Conservation (phyloP, 352 stramenopile species). For the Blastocystis sp. region DNA sequence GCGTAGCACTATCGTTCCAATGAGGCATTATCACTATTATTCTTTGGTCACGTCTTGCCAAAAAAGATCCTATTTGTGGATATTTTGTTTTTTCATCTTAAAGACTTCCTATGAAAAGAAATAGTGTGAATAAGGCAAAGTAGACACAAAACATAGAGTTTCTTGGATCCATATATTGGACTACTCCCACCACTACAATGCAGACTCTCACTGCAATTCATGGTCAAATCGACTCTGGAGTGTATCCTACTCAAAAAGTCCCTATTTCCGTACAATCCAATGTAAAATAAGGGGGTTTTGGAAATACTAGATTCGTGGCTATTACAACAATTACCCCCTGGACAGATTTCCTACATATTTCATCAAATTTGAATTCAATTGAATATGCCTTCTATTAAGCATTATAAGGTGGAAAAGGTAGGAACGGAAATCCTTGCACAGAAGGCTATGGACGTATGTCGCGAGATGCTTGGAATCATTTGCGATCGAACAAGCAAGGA, state of each 20-base stretch:
- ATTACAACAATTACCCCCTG: not conserved
- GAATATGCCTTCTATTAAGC: not conserved
- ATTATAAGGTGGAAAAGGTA: slow-evolving; percentile 40
- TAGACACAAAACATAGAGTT: not conserved
- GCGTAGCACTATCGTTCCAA: not conserved
- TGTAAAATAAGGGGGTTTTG: not conserved
- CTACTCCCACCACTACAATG: too few species aligned
- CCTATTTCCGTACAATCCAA: not conserved
- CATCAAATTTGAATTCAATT: slow-evolving; percentile 29
- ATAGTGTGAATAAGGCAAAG: not conserved
- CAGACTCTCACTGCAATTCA: too few species aligned
- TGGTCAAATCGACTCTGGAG: too few species aligned
- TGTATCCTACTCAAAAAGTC: not conserved
- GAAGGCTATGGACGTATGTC: slow-evolving; percentile 37
- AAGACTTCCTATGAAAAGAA: not conserved
- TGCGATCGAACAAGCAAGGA: slow-evolving; percentile 36
- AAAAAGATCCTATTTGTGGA: too few species aligned
- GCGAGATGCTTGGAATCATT: slow-evolving; percentile 40
- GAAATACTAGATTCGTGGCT: not conserved
- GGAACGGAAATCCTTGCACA: slow-evolving; percentile 13
- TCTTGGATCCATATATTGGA: too few species aligned
- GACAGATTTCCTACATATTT: slow-evolving; percentile 21
- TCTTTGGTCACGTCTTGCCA: too few species aligned
- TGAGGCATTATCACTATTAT: not conserved
- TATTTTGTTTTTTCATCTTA: not conserved